Base-by-base conservation (phyloP, 164 flowering plant species). In the Umbellularia californica region DNA sequence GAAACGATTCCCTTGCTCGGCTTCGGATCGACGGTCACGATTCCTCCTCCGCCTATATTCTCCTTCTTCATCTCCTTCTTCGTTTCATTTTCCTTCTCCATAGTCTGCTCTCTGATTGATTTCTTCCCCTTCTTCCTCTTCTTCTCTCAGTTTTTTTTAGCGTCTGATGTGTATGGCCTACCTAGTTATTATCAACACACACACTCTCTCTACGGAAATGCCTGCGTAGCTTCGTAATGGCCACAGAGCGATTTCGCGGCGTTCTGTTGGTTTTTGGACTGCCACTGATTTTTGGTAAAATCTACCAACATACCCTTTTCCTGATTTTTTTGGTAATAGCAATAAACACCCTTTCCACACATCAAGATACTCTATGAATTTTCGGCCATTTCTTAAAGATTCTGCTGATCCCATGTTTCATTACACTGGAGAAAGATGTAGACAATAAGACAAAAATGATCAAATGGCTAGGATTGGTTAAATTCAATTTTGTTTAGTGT, bases 1-100 rank as follows among this genome's bases (percentile, higher is more conserved):
- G 94, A 82, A 13, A 85, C 55, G 3, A 93, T 4, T 2, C 98
- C 96, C 33, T 86, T 88, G 7, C 68, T 78, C 19, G 98, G 98
- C 65, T 83, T 84, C 0, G 98, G 96, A 69, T 86, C 79, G 74
- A 90, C 91, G 70, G 11, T 78, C 81, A 90, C 89, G 0, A 89
- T 60, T 17, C 70, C 75, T 50, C 51, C 78, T 68, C 52, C 52
- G n/a, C 69, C 70, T 0, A 41, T 41, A 12, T 20, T 63, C 64
- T 50, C 60, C 68, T 63, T 55, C 73, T 72, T 65, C 65, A 23
- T 33, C n/a, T 30, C 72, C 73, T 20, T 23, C 73, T 65, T 50
- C 67, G 22, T 62, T 24, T 17, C 55, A 24, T 6, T 25, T 64
- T 64, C 67, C 23, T 22, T 64, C 66, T 64, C 28, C 66, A 20